Conservation (phyloP, 2,329 filamentous ascomycete genomes). For the Aschersonia sp. region DNA sequence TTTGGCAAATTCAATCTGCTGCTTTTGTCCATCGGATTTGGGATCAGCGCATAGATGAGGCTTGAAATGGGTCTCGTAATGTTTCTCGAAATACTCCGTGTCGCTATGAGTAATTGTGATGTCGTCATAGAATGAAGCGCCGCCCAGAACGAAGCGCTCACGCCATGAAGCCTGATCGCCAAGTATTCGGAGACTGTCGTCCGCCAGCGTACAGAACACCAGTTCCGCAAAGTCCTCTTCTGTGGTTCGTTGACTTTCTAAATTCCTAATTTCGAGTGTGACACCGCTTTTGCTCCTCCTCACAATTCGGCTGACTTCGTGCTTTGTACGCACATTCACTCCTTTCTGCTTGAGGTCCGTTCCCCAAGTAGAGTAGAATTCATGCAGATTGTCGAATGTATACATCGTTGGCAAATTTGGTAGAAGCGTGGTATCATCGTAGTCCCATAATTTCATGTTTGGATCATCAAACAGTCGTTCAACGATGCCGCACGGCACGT, state of each 20-base stretch:
- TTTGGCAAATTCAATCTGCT: conserved; percentile 25
- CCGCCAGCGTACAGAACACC: conserved; percentile 50
- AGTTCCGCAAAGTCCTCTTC: conserved; percentile 49
- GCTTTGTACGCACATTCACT: conserved; percentile 39
- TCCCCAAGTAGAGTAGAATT: conserved; percentile 47
- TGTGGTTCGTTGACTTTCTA: conserved; percentile 31
- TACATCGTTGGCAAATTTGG: conserved; percentile 51
- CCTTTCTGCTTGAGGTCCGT: conserved; percentile 37
- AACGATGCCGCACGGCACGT: conserved; percentile 55
- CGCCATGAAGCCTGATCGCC: conserved; percentile 40
- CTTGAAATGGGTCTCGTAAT: conserved; percentile 51
- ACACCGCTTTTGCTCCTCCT: conserved; percentile 37
- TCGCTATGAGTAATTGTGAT: conserved; percentile 58
- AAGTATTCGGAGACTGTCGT: conserved; percentile 48
- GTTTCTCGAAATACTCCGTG: conserved; percentile 46
- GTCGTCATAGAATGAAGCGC: conserved; percentile 55
- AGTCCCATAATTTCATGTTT: conserved; percentile 45
- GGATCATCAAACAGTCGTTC: conserved; percentile 44
- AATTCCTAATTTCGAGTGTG: conserved; percentile 35
- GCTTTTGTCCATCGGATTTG: conserved; percentile 22
- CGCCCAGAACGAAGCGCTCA: conserved; percentile 55
- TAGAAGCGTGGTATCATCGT: conserved; percentile 37
- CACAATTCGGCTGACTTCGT: conserved; percentile 37
- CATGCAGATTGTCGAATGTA: conserved; percentile 46
- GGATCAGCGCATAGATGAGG: conserved; percentile 33